Base-by-base conservation (phyloP, 2,329 filamentous ascomycete genomes). In the Colletotrichum lindemuthianum region DNA sequence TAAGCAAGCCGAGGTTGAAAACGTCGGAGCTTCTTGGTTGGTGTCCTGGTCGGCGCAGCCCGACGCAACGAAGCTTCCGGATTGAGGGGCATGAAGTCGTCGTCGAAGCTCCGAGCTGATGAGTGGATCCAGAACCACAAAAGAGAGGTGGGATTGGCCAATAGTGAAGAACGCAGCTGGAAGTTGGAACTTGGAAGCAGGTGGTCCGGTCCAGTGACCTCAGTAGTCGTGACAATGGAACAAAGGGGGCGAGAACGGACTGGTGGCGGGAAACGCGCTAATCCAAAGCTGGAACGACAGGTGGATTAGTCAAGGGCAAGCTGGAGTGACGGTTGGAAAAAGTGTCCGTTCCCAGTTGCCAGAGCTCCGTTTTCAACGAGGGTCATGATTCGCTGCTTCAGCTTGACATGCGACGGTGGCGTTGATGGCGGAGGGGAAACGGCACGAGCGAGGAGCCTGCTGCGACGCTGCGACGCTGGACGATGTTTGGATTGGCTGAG, bases 401-500 rank as follows among this genome's bases (percentile, higher is more conserved):
- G 57, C 57, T 63, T 52, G 36, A 57, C 47, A 57, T 65, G 63
- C 51, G 52, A 63, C 51, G 51, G 52, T 32, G 45, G 36, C 45
- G 40, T 32, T 24, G 33, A 34, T 48, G 53, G 53, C 44, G 34
- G 53, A 47, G 53, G 36, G 50, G 50, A 6, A 53, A 16, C 33
- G 41, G 41, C 48, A 56, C 39, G 49, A 43, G 52, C 51, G 59
- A 52, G 63, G 52, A 65, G 63, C 52, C 61, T 51, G 47, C 37
- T 65, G 43, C 61, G 47, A 65, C 63, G 47, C 37, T 65, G 43
- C 61, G 47, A 65, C 63, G 45, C 63, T 57, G 47, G 13, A 57
- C 47, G 63, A 52, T 51, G 58, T 33, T 65, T 51, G 63, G 63
- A 65, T 65, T 65, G 63, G 63, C 47, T 32, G 37, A 36, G 40